Evolutionary conservation across 495 filamentous ascomycete genomes (phyloP).

Genomic region (Hapsidospora chrysogenum): DNA sequence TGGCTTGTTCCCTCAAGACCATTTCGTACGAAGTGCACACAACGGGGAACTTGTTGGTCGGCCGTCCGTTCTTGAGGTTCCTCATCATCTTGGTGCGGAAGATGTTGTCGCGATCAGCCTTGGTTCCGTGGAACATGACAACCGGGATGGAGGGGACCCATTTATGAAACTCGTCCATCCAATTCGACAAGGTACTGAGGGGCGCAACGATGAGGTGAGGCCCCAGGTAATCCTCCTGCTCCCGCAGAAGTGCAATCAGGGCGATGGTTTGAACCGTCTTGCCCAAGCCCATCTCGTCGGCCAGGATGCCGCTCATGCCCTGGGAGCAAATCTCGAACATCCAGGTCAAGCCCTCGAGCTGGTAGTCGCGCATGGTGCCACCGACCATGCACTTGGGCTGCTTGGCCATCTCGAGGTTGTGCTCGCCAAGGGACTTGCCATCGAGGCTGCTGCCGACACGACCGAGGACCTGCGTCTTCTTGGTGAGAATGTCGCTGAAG

Average conservation of each 20-base stretch:
- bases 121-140: conserved; percentile 76
- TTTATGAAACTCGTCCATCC: conserved; percentile 85
- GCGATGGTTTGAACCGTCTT: conserved; percentile 94
- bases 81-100: conserved; percentile 46
- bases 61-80: conserved; percentile 25
- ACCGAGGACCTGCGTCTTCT: conserved; percentile 36
- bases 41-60: conserved; percentile 58
- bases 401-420: conserved; percentile 60
- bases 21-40: conserved; percentile 93
- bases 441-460: conserved; percentile 34
- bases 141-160: conserved; percentile 82
- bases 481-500: conserved; percentile 35
- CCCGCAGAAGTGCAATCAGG: conserved; percentile 73
- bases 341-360: conserved; percentile 90
- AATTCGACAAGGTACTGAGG: conserved; percentile 82
- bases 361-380: conserved; percentile 85
- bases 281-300: conserved; percentile 94
- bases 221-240: conserved; percentile 62
- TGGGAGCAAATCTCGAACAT: conserved; percentile 68
- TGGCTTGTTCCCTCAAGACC: conserved; percentile 74
- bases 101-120: conserved; percentile 54
- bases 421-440: conserved; percentile 48
- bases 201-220: conserved; percentile 85
- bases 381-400: conserved; percentile 76
- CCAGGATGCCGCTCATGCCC: conserved; percentile 85